Percentiles rank a stretch among this genome's conserved stretches.
Conservation (phyloP, 345 rosid genomes). For the Barbarea vulgaris region DNA sequence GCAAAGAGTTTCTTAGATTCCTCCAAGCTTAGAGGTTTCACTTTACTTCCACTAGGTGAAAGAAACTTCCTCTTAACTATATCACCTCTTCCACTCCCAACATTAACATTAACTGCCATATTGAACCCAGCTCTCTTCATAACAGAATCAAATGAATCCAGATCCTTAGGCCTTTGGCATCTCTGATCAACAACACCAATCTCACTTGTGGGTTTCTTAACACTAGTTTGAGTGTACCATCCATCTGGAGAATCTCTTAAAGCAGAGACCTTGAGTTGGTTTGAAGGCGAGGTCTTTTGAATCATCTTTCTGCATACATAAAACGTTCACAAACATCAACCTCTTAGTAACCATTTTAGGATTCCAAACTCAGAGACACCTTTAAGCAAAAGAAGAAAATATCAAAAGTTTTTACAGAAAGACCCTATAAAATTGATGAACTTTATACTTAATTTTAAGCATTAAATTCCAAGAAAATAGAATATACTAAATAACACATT, state of each 20-base stretch:
- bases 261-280: too few species aligned
- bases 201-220: too few species aligned
- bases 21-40: conserved; percentile 16
- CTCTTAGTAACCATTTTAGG: background rate
- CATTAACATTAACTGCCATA: background rate
- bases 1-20: background rate
- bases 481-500: too few species aligned
- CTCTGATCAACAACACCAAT: background rate
- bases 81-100: background rate
- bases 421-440: too few species aligned
- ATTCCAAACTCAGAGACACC: background rate
- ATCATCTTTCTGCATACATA: too few species aligned
- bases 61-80: background rate
- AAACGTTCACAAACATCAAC: too few species aligned
- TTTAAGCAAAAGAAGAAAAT: background rate
- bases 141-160: background rate
- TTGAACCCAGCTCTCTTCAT: conserved; percentile 30
- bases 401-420: too few species aligned
- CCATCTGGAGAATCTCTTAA: too few species aligned
- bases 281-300: too few species aligned
- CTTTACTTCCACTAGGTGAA: background rate
- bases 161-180: conserved; percentile 2
- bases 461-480: background rate
- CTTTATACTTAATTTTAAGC: background rate
- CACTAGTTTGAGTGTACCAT: too few species aligned